Evolutionary conservation across 83 land plant genomes (phyloP), one percentile per base, ranked within the genome.

Genomic region (Picea abies): DNA sequence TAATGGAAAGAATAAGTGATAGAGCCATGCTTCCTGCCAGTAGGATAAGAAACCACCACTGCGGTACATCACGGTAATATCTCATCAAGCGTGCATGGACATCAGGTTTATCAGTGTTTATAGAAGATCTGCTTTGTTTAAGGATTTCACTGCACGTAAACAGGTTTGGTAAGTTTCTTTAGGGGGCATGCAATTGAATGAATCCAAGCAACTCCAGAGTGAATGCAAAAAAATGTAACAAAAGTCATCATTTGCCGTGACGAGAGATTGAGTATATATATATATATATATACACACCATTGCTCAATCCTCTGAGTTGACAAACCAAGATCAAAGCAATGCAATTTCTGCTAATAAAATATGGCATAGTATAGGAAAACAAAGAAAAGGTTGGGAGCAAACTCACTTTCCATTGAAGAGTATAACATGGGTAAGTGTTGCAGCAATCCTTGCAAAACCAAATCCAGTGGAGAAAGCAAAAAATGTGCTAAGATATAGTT

Each of bases 391-490:
- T 64, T 64, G 5, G 2, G 8, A 49, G 11, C 12, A 49, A 49
- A 94, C 80, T 12, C 26, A 78, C 80, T 60, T 56, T 60, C 98
- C 98, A 83, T 95, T 91, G 84, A 93, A 95, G 64, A 93, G 87
- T 4, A 82, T 17, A 15, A 95, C 98, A 85, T 95, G 96, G 2
- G 85, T 78, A 47, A 92, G 69, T 2, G 98, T 95, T 11, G 98
- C 94, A 65, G 93, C 80, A 2, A 95, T 78, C 7, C 92, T 86
- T 47, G 96, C 98, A 83, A 95, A 95, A 4, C 94, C 91, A 66
- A 93, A 87, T 22, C 98, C 98, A 79, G 92, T 92, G 25, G 96
- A 89, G 86, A 93, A 78, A 15, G 90, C 96, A 69, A 95, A 95
- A 82, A 95, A 90, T 4, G 93, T 90, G 84, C 96, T 93, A 17